These are phyloP conservation scores for Cymodocea nodosa DNA, from an alignment of 116 monocot genomes.

Conservation along the genomic window DNA sequence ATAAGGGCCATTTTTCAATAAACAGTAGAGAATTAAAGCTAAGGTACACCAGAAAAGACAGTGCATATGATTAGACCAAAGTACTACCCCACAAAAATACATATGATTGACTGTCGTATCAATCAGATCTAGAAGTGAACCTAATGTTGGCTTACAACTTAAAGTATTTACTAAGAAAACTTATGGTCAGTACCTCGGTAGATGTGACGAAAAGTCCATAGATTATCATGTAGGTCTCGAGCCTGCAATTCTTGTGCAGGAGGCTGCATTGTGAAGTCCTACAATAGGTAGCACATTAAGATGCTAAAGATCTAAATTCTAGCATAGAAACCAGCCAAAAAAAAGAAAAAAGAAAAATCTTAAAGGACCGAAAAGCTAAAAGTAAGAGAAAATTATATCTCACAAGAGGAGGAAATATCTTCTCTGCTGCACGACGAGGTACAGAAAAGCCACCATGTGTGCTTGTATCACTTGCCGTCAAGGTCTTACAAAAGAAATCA, in stretches of 20 bases:
- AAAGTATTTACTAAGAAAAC: no score
- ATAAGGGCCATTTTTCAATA: no score
- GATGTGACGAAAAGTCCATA: slow-evolving; percentile 89
- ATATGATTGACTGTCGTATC: no score
- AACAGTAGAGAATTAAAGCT: no score
- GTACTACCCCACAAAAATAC: not conserved
- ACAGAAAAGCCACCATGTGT: slow-evolving; percentile 99
- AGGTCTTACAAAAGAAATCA: slow-evolving; percentile 94
- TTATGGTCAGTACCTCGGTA: slow-evolving; percentile 48
- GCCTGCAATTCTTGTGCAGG: slow-evolving; percentile 92
- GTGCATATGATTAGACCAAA: not conserved
- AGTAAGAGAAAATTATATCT: slow-evolving; percentile 3
- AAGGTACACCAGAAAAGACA: not conserved
- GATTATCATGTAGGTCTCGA: slow-evolving; percentile 74
- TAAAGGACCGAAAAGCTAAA: not conserved
- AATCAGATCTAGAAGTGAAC: no score
- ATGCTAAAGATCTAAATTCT: not conserved
- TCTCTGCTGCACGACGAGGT: slow-evolving; percentile 90
- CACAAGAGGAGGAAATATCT: slow-evolving; percentile 95
- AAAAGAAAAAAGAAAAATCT: not conserved
- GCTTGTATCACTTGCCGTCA: slow-evolving; percentile 96
- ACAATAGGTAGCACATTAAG: not conserved
- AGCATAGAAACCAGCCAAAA: not conserved
- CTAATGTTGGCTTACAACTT: no score
- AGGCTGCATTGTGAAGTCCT: slow-evolving; percentile 90